phyloP scores from a whole-genome alignment of 2,329 filamentous ascomycete genomes.

The Colletotrichum ledebouriae region DNA sequence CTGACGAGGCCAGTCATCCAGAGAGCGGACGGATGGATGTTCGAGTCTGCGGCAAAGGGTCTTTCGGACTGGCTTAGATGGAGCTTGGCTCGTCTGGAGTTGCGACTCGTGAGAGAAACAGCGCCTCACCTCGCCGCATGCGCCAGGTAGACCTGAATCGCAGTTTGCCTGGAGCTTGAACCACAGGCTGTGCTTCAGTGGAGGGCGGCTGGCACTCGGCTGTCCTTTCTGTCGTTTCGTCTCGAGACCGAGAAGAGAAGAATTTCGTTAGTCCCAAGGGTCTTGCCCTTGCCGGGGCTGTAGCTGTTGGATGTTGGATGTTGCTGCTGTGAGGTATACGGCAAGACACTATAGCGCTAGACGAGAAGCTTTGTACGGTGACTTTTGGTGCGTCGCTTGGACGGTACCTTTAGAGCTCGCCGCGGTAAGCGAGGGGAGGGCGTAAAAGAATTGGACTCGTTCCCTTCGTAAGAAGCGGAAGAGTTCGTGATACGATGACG shows the following conservation, averaged over 20 bases:
- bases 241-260: constrained; percentile 5
- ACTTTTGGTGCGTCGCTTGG: constrained; percentile 17
- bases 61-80: neutral
- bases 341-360: constrained; percentile 21
- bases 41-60: neutral
- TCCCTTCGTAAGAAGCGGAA: neutral
- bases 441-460: too few relatives aligned
- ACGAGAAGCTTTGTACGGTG: constrained; percentile 31
- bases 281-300: too few relatives aligned
- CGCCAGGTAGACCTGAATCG: constrained; percentile 18
- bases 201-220: constrained; percentile 30
- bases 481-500: neutral
- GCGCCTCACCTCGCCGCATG: constrained; percentile 30
- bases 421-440: constrained; percentile 3
- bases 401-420: constrained; percentile 19
- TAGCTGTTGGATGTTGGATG: neutral
- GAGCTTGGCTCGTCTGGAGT: constrained; percentile 20
- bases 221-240: constrained; percentile 36
- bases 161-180: constrained; percentile 13
- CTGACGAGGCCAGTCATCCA: neutral
- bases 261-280: neutral
- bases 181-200: constrained; percentile 27
- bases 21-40: neutral
- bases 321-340: neutral
- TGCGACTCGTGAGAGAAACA: constrained; percentile 34